Base-by-base conservation (phyloP, 2,329 filamentous ascomycete genomes). In the Cercospora sp. region DNA sequence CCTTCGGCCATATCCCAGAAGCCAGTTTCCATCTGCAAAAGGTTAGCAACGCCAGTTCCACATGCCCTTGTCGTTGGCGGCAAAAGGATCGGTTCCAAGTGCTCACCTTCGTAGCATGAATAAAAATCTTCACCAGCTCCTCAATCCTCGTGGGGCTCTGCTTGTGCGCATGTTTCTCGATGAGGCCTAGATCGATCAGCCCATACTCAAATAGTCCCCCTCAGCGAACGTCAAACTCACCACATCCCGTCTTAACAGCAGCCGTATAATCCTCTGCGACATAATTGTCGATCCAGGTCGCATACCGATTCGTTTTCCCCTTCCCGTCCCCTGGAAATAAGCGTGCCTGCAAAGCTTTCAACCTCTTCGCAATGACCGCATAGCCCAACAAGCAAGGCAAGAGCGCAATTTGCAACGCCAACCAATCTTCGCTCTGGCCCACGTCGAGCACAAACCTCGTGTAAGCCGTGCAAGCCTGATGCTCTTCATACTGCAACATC, bases 381-480 rank as follows among this genome's bases (percentile, higher is more conserved):
- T 98, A 97, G 51, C 94, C 94, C n/a, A 97, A 86, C 33, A 97
- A 84, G 77, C 94, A 97, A 0, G 94, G 93, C 13, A 94, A 89
- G 64, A 97, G 84, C 4, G 92, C 90, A 69, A 97, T 84, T 75
- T 97, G 93, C 9, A 98, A 85, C 3, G 90, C 93, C 55, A 97
- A 84, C 89, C 90, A 96, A 81, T 97, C 93, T 76, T 95, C 89
- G 1, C 91, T 93, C 73, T 93, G 89, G 6, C 94, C 94, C 20
- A 97, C 85, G 75, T 98, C 94, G 64, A 97, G 88, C 28, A 97
- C 90, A 78, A 94, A 97, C 77, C 77, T 74, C 26, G 90, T 93
- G 78, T 96, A 95, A 53, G 92, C 91, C 8, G 89, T 92, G 75
- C 90, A 93, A n/a, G 91, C 90, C 85, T 70, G 88, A 58, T 88